Evolutionary conservation across 805 yeast species (phyloP).

Genomic region (Hemisphaericaspora nanyangensis): DNA sequence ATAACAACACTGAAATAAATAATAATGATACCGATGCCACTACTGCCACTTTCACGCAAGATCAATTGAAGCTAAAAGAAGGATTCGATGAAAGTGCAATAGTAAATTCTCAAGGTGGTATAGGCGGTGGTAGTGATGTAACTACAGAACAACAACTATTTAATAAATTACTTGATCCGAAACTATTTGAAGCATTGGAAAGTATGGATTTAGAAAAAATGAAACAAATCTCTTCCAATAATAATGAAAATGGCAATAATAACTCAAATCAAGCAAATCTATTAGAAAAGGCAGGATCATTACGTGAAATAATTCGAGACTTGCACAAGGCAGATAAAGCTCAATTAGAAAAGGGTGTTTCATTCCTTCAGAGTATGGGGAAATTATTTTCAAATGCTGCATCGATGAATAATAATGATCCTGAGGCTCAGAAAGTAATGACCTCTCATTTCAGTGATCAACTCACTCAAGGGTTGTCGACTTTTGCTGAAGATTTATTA

Average conservation of each 20-base stretch:
- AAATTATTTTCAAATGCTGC: conserved; percentile 13
- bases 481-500: conserved; percentile 73
- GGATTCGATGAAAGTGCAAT: conserved; percentile 1
- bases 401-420: conserved; percentile 7
- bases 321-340: conserved; percentile 23
- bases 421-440: conserved; percentile 3
- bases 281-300: conserved; percentile 23
- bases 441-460: conserved; percentile 15
- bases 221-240: conserved; percentile 13
- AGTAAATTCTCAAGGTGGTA: not conserved
- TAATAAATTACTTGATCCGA: conserved; percentile 24
- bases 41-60: not conserved
- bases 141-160: conserved; percentile 15
- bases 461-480: conserved; percentile 23
- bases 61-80: not conserved
- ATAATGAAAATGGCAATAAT: conserved; percentile 3
- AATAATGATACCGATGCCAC: conserved; percentile 4
- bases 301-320: conserved; percentile 22
- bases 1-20: not conserved
- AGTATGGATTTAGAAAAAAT: conserved; percentile 21
- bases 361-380: conserved; percentile 21
- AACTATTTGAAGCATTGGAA: conserved; percentile 23
- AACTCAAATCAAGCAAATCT: conserved; percentile 16
- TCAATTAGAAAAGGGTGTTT: conserved; percentile 22
- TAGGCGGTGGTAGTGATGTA: no score